Evolutionary conservation across 2,329 filamentous ascomycete genomes (phyloP).

Genomic region (Waltergamsia citrina): DNA sequence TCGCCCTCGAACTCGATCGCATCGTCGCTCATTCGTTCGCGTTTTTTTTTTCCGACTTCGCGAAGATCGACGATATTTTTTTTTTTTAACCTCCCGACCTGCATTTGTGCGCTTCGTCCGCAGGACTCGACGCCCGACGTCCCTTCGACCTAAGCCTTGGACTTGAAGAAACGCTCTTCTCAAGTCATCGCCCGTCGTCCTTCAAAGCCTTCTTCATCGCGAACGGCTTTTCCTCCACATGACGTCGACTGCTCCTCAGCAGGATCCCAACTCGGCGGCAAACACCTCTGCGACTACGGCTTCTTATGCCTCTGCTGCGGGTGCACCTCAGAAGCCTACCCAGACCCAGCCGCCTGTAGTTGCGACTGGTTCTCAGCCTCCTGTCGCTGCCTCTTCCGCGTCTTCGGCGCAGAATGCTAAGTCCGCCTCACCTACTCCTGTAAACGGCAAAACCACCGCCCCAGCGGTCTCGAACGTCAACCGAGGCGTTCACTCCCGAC

Average conservation of each 20-base stretch:
- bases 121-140: not conserved
- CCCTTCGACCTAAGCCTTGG: too few species aligned
- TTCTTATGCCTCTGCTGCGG: slow-evolving; percentile 60
- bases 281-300: slow-evolving; percentile 46
- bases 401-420: slow-evolving; percentile 47
- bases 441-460: slow-evolving; percentile 77
- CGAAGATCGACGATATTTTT: not conserved
- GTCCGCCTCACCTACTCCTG: slow-evolving; percentile 60
- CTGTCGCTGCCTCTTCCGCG: slow-evolving; percentile 44
- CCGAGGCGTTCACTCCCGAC: slow-evolving; percentile 66
- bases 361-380: slow-evolving; percentile 44
- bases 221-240: slow-evolving; percentile 29
- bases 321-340: slow-evolving; percentile 52
- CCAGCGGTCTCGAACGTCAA: slow-evolving; percentile 60
- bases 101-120: not conserved
- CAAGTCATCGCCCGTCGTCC: not conserved
- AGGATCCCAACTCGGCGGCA: slow-evolving; percentile 45
- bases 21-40: too few species aligned
- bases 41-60: not conserved
- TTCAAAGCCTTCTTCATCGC: not conserved
- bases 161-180: too few species aligned
- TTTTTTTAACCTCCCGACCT: not conserved
- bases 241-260: slow-evolving; percentile 50
- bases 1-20: slow-evolving; percentile 1
- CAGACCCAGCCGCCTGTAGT: slow-evolving; percentile 50